A percentile compares a stretch with the other conserved stretches of the same genome.
These are phyloP conservation scores for Linnemannia elongata DNA, from an alignment of 192 early-diverging fungal genomes.

Conservation along the genomic window DNA sequence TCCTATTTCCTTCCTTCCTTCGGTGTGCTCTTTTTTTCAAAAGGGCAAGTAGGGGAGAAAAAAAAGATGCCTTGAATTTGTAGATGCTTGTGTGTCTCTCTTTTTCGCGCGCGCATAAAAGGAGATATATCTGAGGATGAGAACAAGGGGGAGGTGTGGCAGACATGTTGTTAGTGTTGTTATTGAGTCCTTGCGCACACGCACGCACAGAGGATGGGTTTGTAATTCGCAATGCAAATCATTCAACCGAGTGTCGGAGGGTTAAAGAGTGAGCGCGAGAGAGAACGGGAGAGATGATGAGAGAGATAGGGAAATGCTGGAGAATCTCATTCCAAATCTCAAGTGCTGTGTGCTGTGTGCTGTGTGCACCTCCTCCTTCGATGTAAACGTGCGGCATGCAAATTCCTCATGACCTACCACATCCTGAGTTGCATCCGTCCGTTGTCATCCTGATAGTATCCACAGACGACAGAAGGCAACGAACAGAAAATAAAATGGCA, in stretches of 20 bases:
- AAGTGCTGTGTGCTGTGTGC: too few relatives aligned
- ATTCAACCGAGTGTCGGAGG: neutral
- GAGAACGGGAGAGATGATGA: neutral
- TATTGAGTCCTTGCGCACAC: neutral
- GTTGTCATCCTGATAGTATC: too few relatives aligned
- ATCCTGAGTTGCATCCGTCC: too few relatives aligned
- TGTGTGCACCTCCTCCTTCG: too few relatives aligned
- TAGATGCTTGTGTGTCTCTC: neutral
- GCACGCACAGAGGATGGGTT: slow-evolving; percentile 1
- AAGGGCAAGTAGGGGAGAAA: neutral
- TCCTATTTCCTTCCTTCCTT: neutral
- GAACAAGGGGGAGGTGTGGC: neutral
- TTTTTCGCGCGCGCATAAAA: neutral
- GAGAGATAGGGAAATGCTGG: neutral
- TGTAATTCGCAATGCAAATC: slow-evolving; percentile 2
- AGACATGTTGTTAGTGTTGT: neutral
- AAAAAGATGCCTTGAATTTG: neutral
- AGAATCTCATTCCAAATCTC: too few relatives aligned
- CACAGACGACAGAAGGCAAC: too few relatives aligned
- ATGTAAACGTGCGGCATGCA: too few relatives aligned
- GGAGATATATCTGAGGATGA: neutral
- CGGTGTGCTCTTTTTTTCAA: neutral
- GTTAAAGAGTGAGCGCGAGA: too few relatives aligned
- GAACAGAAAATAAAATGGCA: too few relatives aligned
- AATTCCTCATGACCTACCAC: too few relatives aligned